Percentiles rank a stretch among this genome's conserved stretches.
These are phyloP conservation scores for Vaccinium myrtillus DNA, from an alignment of 148 eudicot genomes.

Conservation along the genomic window DNA sequence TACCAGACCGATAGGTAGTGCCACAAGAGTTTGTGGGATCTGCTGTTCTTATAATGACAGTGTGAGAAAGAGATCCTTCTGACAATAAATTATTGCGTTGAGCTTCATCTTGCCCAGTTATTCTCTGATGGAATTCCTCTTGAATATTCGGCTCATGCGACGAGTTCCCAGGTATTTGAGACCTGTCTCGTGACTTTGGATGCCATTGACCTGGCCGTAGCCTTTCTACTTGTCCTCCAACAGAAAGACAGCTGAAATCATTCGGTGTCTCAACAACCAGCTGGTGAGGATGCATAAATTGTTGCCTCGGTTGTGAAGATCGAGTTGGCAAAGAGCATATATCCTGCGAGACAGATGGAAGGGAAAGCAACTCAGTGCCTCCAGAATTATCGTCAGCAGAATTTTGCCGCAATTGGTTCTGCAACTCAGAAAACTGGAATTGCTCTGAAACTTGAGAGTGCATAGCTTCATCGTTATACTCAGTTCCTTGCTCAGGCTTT, in stretches of 20 bases:
- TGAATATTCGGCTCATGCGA: constrained; percentile 53
- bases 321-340: constrained; percentile 41
- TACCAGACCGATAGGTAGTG: constrained; percentile 29
- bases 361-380: constrained; percentile 38
- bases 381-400: constrained; percentile 40
- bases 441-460: constrained; percentile 52
- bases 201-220: constrained; percentile 49
- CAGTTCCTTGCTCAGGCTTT: constrained; percentile 45
- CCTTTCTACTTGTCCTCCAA: constrained; percentile 48
- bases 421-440: constrained; percentile 46
- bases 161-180: constrained; percentile 38
- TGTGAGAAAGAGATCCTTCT: constrained; percentile 46
- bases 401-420: constrained; percentile 43
- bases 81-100: constrained; percentile 57
- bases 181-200: constrained; percentile 43
- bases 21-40: constrained; percentile 35
- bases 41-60: constrained; percentile 35
- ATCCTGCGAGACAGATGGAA: constrained; percentile 45
- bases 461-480: constrained; percentile 41
- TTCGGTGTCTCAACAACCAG: constrained; percentile 47
- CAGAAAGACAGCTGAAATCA: constrained; percentile 44
- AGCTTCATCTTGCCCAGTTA: constrained; percentile 67
- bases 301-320: constrained; percentile 48
- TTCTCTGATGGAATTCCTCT: constrained; percentile 62
- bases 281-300: constrained; percentile 39